A percentile compares a stretch with the other conserved stretches of the same genome.
Conservation (phyloP, 2,329 filamentous ascomycete species). For the Amylocarpus encephaloides region DNA sequence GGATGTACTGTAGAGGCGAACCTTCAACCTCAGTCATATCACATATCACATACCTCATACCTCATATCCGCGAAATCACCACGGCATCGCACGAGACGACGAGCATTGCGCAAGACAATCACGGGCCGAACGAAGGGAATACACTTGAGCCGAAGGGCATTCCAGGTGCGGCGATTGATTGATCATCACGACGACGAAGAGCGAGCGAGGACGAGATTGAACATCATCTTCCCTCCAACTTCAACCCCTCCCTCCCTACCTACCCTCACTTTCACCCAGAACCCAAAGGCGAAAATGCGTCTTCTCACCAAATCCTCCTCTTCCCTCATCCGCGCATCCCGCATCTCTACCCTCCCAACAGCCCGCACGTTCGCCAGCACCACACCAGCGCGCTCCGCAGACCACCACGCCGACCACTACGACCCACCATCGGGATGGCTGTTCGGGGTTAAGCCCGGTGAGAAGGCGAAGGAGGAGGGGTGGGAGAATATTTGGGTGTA, state of each 20-base stretch:
- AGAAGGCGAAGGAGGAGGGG: conserved; percentile 93
- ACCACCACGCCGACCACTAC: conserved; percentile 51
- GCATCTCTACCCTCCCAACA: background rate
- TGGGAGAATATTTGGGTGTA: conserved; percentile 87
- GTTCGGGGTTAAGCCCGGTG: conserved; percentile 86
- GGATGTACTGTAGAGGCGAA: background rate
- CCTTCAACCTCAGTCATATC: background rate
- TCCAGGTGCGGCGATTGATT: background rate
- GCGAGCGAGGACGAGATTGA: too few species aligned
- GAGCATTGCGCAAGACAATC: too few species aligned
- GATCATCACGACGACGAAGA: background rate
- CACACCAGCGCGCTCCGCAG: background rate
- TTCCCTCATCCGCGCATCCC: background rate
- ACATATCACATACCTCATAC: too few species aligned
- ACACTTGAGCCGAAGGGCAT: too few species aligned
- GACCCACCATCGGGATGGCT: conserved; percentile 90
- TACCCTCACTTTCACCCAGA: background rate
- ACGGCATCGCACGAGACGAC: too few species aligned
- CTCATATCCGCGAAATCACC: too few species aligned
- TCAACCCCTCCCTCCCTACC: background rate
- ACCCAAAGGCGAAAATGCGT: background rate
- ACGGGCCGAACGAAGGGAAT: too few species aligned
- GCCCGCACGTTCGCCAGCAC: background rate
- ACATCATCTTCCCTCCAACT: background rate
- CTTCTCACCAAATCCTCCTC: background rate